Base-by-base conservation (phyloP, 257 asterid genomes). In the Solanum virginianum region DNA sequence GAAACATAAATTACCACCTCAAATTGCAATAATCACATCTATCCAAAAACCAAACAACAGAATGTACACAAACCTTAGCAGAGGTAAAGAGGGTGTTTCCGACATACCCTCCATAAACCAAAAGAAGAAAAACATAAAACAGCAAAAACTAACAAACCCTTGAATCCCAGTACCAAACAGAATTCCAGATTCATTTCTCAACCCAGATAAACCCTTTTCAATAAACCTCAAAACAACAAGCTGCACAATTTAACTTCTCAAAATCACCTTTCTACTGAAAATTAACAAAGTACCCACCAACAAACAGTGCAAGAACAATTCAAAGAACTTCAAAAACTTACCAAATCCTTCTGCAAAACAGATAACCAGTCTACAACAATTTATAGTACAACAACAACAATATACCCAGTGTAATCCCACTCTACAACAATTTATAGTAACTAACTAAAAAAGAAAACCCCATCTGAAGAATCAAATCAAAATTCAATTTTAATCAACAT, bases 321-420 rank as follows among this genome's bases (percentile, higher is more conserved):
- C 69, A 65, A 84, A 80, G 53, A 86, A 20, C 80, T 69, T 49
- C 82, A 80, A 80, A 81, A 17, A 71, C 10, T 57, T 55, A 62
- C 88, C 90, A 84, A 24, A 71, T 83, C 60, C 75, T 81, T 81
- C 16, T 47, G 84, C 15, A 24, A 84, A 39, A 53, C 84, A 71
- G 24, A 32, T 24, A 51, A 87, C 74, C 82, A 87, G 83, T 70
- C 59, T 55, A 85, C 15, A 77, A 5, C 15, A 5, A 51, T 49
- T 77, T 26, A 49, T 8, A 10, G 26, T 1, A 75, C n/a, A n/a
- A n/a, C n/a, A n/a, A n/a, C n/a, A n/a, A n/a, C n/a, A n/a, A n/a
- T n/a, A n/a, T n/a, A n/a, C n/a, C n/a, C n/a, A n/a, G n/a, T n/a
- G n/a, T n/a, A n/a, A n/a, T n/a, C n/a, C n/a, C n/a, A n/a, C n/a